A percentile compares a stretch with the other conserved stretches of the same genome.
These are phyloP conservation scores for Septoria petroselini DNA, from an alignment of 2,329 filamentous ascomycete genomes.

Conservation along the genomic window DNA sequence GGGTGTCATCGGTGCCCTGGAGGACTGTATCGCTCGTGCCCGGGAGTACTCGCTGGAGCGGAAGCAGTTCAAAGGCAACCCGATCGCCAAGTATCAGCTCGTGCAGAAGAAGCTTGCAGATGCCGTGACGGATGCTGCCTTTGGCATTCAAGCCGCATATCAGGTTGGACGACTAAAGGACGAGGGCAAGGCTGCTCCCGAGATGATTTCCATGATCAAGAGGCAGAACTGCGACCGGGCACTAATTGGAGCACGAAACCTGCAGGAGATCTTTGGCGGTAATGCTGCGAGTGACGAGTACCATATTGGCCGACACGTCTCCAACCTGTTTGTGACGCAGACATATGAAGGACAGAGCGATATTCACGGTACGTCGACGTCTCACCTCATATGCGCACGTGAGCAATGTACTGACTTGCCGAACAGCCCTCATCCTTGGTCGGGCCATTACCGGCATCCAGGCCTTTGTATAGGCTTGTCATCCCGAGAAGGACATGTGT, in stretches of 20 bases:
- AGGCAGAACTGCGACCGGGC: constrained; percentile 94
- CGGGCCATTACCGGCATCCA: constrained; percentile 64
- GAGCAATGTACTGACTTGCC: constrained; percentile 24
- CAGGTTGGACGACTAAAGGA: constrained; percentile 95
- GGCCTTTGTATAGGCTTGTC: constrained; percentile 57
- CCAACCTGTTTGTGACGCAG: constrained; percentile 94
- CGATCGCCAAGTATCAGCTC: constrained; percentile 91
- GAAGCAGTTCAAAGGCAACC: constrained; percentile 94
- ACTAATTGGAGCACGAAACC: constrained; percentile 69
- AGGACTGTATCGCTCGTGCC: constrained; percentile 81
- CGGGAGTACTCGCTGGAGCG: constrained; percentile 86
- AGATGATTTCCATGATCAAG: constrained; percentile 98
- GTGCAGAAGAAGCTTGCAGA: constrained; percentile 97
- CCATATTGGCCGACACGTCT: constrained; percentile 87
- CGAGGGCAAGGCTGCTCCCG: constrained; percentile 77
- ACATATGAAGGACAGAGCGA: constrained; percentile 98
- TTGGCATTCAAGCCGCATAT: constrained; percentile 81
- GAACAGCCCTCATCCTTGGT: constrained; percentile 49
- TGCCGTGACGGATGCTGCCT: constrained; percentile 84
- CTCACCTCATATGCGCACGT: constrained; percentile 1
- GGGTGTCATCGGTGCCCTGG: constrained; percentile 88
- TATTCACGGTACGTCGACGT: constrained; percentile 73
- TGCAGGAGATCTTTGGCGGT: constrained; percentile 95
- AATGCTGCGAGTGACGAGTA: constrained; percentile 99
- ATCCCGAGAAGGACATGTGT: not conserved